A percentile compares a stretch with the other conserved stretches of the same genome.
These are phyloP conservation scores for Pseudogymnoascus sp. DNA, from an alignment of 2,329 filamentous ascomycete species.

Conservation along the genomic window DNA sequence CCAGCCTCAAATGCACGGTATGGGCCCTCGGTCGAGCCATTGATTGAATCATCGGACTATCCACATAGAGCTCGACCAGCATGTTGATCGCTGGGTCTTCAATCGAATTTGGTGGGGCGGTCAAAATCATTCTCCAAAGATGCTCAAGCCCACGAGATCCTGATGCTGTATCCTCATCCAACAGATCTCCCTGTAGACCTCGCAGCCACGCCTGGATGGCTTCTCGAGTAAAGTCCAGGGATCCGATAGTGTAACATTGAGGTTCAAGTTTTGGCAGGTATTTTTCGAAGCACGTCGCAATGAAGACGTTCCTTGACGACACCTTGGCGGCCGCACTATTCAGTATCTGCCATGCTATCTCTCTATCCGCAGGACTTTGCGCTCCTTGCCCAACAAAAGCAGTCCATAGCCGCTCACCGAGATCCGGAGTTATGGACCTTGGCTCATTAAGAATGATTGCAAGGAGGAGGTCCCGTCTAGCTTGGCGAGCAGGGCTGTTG, in stretches of 20 bases:
- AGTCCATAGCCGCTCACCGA: constrained; percentile 63
- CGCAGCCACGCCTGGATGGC: constrained; percentile 42
- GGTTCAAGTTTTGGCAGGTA: constrained; percentile 53
- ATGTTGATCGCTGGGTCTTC: constrained; percentile 61
- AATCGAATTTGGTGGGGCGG: constrained; percentile 56
- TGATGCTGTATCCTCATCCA: constrained; percentile 46
- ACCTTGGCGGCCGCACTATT: constrained; percentile 39
- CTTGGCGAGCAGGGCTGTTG: constrained; percentile 40
- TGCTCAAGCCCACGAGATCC: constrained; percentile 56
- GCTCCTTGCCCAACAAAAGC: constrained; percentile 61
- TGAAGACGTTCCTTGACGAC: constrained; percentile 47
- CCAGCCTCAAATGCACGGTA: constrained; percentile 60
- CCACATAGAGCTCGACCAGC: constrained; percentile 68
- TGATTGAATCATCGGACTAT: constrained; percentile 43
- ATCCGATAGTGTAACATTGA: constrained; percentile 51
- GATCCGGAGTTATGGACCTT: constrained; percentile 51
- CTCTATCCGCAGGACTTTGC: constrained; percentile 52
- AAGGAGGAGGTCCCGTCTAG: constrained; percentile 50
- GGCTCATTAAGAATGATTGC: constrained; percentile 56
- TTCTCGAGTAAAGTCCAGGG: constrained; percentile 56
- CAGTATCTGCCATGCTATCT: constrained; percentile 63
- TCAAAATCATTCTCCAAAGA: constrained; percentile 77
- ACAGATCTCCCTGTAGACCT: constrained; percentile 36
- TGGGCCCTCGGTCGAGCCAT: constrained; percentile 45
- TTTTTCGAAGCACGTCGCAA: constrained; percentile 45